These are phyloP conservation scores for Pilasporangium apinafurcum DNA, from an alignment of 352 stramenopile genomes.

Conservation along the genomic window DNA sequence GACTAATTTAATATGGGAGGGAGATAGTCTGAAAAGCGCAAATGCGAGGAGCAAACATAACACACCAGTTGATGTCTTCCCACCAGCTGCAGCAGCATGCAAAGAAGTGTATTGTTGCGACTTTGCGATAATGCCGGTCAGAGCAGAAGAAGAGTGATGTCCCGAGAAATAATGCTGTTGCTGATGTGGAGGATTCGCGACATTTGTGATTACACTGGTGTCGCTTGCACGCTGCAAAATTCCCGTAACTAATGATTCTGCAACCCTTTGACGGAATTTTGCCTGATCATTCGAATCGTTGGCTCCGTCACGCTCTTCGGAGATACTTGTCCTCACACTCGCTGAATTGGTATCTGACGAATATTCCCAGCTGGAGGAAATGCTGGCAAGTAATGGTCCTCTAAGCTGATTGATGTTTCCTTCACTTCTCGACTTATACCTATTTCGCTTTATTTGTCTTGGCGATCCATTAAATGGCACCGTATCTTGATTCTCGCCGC, in stretches of 20 bases:
- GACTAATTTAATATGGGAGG: slow-evolving; percentile 4
- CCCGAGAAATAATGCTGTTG: slow-evolving; percentile 22
- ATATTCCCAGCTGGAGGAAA: too few relatives aligned
- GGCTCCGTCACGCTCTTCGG: background rate
- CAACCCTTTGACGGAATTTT: slow-evolving; percentile 6
- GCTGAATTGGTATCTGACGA: background rate
- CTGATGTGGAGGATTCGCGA: background rate
- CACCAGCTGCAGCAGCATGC: slow-evolving; percentile 35
- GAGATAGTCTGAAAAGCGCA: slow-evolving; percentile 9
- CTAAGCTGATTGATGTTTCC: too few relatives aligned
- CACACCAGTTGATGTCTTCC: slow-evolving; percentile 20
- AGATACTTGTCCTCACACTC: background rate
- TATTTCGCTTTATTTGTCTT: slow-evolving; percentile 15
- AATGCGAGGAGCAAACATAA: slow-evolving; percentile 37
- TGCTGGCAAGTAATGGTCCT: too few relatives aligned
- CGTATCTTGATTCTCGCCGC: too few relatives aligned
- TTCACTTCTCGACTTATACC: slow-evolving; percentile 39
- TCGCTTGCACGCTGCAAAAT: slow-evolving; percentile 3
- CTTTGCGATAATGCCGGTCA: slow-evolving; percentile 31
- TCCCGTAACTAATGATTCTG: slow-evolving; percentile 1
- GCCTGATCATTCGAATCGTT: background rate
- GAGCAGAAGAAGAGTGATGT: slow-evolving; percentile 13
- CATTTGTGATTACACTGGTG: background rate
- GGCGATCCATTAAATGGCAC: slow-evolving; percentile 1
- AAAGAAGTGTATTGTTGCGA: slow-evolving; percentile 22